Conservation (phyloP, 805 yeast genomes). For the Suhomyces xylopsoci region DNA sequence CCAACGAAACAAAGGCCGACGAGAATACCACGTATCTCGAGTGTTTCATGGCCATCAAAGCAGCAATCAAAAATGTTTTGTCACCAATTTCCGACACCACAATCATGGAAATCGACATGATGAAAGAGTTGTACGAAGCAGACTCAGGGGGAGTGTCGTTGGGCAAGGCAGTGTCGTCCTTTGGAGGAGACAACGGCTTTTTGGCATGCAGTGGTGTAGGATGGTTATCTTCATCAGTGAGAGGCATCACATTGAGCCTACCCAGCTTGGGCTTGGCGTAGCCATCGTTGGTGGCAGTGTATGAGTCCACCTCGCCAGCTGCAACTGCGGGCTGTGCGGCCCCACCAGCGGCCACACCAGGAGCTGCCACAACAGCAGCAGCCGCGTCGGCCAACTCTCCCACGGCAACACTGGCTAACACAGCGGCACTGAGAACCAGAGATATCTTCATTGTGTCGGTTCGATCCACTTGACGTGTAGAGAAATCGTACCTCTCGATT, state of each 20-base stretch:
- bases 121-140: conserved; percentile 48
- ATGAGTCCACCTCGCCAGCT: neutral
- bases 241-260: conserved; percentile 16
- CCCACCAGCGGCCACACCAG: neutral
- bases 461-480: neutral
- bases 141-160: conserved; percentile 11
- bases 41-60: conserved; percentile 96
- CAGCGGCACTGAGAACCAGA: neutral
- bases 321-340: too few relatives aligned
- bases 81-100: conserved; percentile 96
- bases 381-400: neutral
- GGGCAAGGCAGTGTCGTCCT: neutral
- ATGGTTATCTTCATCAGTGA: conserved; percentile 26
- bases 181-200: conserved; percentile 17
- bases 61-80: conserved; percentile 94
- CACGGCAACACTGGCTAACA: neutral
- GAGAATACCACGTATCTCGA: conserved; percentile 80
- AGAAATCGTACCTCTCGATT: neutral
- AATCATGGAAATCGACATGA: conserved; percentile 88
- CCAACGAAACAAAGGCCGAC: conserved; percentile 81
- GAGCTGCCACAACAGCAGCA: neutral
- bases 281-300: neutral
- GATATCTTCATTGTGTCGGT: conserved; percentile 1
- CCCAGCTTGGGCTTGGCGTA: neutral
- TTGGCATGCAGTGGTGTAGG: conserved; percentile 24